Percentiles rank a stretch among this genome's conserved stretches.
These are phyloP conservation scores for Catunica adiposa DNA, from an alignment of 2,329 filamentous ascomycete species.

Conservation along the genomic window DNA sequence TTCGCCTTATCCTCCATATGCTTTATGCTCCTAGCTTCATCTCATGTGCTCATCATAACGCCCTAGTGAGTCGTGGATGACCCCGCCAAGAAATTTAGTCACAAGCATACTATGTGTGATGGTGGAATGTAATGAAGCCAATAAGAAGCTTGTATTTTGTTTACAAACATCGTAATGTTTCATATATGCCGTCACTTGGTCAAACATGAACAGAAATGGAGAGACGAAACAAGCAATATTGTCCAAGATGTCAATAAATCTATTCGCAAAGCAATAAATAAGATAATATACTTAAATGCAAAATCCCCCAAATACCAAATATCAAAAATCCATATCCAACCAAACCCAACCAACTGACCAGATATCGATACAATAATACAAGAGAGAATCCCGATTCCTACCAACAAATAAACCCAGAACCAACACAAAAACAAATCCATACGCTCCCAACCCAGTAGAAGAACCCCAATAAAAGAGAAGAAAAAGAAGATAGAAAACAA, in stretches of 20 bases:
- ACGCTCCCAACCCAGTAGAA: background rate
- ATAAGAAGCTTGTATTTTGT: background rate
- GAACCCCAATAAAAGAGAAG: constrained; percentile 2
- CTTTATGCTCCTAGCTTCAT: background rate
- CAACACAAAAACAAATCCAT: constrained; percentile 2
- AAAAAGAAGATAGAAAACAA: background rate
- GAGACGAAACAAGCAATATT: background rate
- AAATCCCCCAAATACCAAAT: background rate
- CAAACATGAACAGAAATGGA: too few species aligned
- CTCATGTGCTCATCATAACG: background rate
- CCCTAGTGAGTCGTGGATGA: too few species aligned
- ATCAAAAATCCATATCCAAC: constrained; percentile 4
- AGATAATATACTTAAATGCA: too few species aligned
- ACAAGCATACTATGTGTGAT: too few species aligned
- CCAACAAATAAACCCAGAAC: too few species aligned
- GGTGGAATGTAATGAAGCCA: background rate
- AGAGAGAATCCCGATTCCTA: too few species aligned
- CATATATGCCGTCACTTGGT: background rate
- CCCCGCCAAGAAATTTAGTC: too few species aligned
- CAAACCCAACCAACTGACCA: background rate
- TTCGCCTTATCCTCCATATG: background rate
- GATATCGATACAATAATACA: constrained; percentile 11
- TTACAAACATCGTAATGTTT: background rate
- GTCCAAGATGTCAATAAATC: background rate
- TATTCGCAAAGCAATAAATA: background rate